Base-by-base conservation (phyloP, 441 rosid genomes). In the Biscutella laevigata region DNA sequence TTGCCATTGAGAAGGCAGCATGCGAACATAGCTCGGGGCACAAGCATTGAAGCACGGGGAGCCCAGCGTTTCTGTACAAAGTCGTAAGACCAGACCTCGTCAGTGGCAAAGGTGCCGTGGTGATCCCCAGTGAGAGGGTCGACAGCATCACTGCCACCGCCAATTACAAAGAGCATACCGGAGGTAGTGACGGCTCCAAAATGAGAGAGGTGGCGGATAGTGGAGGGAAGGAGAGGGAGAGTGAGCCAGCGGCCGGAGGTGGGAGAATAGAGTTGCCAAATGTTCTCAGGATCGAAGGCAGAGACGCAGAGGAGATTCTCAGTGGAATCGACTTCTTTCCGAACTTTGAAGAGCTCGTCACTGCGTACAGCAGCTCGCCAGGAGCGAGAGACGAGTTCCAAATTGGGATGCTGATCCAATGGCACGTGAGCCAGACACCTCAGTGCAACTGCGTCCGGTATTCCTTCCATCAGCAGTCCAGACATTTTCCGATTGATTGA, bases 1-100 rank as follows among this genome's bases (percentile, higher is more conserved):
- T 81, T 87, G 48, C 95, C 98, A 14, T 90, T 74, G 65, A 90
- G 67, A 28, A 74, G 74, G 5, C 92, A 85, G 21, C 98, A 90
- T 0, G 98, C 96, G 69, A 90, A 90, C 98, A 87, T 90, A n/a
- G 96, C 84, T 30, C 96, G 90, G 4, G 98, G 85, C 5, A 90
- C 91, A 8, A 81, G 84, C 98, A 90, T 90, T 9, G 95, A 52
- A 19, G 90, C 79, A 12, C 79, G 45, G 0, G 61, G 73, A 7
- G 75, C 54, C 98, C 98, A 87, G 10, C 57, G 78, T 15, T 85
- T 77, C 27, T 48, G 44, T 9, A 87, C 55, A 25, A 83, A 87
- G 57, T 90, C 98, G 63, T 82, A 90, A 11, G 88, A 81, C 95
- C 95, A 90, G 29, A 90, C 98, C 69, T 90, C 92, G 49, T 80